A percentile compares a stretch with the other conserved stretches of the same genome.
Evolutionary conservation across 139 green algal species (phyloP).

Genomic region (Coelastrella sp.): DNA sequence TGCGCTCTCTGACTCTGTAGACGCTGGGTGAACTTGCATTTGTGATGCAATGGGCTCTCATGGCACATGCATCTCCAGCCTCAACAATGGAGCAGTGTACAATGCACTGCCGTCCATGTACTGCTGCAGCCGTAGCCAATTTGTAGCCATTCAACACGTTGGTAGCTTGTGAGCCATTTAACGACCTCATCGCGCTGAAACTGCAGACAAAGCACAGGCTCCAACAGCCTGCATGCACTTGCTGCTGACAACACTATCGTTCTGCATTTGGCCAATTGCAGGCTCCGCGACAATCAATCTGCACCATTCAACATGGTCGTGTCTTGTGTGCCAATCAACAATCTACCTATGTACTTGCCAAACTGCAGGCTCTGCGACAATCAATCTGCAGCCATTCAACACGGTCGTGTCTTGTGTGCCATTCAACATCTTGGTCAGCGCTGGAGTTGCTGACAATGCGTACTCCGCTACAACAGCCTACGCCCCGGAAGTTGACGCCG

Average conservation of each 20-base stretch:
- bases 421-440: neutral
- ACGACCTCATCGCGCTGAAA: too few species aligned
- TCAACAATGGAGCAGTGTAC: too few species aligned
- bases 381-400: neutral
- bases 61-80: too few species aligned
- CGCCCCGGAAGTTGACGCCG: neutral
- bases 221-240: too few species aligned
- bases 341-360: neutral
- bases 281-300: neutral
- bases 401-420: neutral
- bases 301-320: neutral
- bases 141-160: too few species aligned
- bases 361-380: neutral
- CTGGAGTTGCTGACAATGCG: neutral
- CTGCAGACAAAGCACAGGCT: too few species aligned
- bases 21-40: too few species aligned
- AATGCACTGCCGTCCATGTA: too few species aligned
- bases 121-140: too few species aligned
- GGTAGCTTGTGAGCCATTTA: too few species aligned
- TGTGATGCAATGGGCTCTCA: too few species aligned
- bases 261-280: neutral
- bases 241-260: neutral
- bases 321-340: slow-evolving; percentile 2
- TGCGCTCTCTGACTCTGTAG: too few species aligned
- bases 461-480: neutral